Evolutionary conservation across 2,329 filamentous ascomycete genomes (phyloP).

Genomic region (Colletotrichum orbiculare): DNA sequence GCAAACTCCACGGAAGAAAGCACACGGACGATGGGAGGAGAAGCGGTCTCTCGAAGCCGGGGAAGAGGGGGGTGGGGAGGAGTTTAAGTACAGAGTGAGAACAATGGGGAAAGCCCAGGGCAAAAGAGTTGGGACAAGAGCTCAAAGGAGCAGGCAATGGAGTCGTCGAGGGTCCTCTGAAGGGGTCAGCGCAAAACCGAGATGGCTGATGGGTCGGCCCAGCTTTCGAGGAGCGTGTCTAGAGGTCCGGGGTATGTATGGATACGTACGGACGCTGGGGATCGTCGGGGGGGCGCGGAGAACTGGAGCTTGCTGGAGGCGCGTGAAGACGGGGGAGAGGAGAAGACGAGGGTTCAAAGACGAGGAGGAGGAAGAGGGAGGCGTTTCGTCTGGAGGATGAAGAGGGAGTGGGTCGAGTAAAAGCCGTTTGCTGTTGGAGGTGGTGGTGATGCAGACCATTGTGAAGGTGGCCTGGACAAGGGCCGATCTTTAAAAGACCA

Average conservation of each 20-base stretch:
- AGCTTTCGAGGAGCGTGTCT: slow-evolving; percentile 16
- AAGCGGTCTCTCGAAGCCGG: neutral
- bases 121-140: slow-evolving; percentile 22
- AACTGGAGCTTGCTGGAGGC: slow-evolving; percentile 28
- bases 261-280: slow-evolving; percentile 13
- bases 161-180: slow-evolving; percentile 11
- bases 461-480: slow-evolving; percentile 23
- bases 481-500: slow-evolving; percentile 34
- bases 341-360: neutral
- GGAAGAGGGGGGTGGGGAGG: slow-evolving; percentile 14
- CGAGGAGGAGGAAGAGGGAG: slow-evolving; percentile 11
- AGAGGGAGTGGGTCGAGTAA: slow-evolving; percentile 35
- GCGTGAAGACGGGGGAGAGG: neutral
- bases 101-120: slow-evolving; percentile 12
- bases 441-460: slow-evolving; percentile 16
- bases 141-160: slow-evolving; percentile 25
- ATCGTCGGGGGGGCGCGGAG: slow-evolving; percentile 18
- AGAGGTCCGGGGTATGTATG: slow-evolving; percentile 33
- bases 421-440: neutral
- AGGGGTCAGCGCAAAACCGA: slow-evolving; percentile 28
- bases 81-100: slow-evolving; percentile 33
- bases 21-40: slow-evolving; percentile 19
- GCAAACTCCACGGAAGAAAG: slow-evolving; percentile 24
- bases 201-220: slow-evolving; percentile 24
- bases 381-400: slow-evolving; percentile 23